Base-by-base conservation (phyloP, 2,329 filamentous ascomycete genomes). In the Trichoderma pleuroti region DNA sequence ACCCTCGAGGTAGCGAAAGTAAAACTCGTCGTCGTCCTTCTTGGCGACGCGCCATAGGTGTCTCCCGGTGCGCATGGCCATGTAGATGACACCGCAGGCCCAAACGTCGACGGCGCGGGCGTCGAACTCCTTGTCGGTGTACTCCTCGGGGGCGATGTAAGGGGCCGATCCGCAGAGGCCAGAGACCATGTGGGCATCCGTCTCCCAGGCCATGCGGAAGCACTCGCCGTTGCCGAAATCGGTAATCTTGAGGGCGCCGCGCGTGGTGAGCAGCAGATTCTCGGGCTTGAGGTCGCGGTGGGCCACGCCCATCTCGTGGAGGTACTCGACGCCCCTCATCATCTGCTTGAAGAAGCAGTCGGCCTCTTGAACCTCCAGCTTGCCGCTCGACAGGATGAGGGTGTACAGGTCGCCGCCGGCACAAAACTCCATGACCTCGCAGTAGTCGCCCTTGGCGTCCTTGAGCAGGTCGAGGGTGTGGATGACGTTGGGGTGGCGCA, bases 151-250 rank as follows among this genome's bases (percentile, higher is more conserved):
- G 1, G 96, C 93, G 75, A 99, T 99, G 79, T 99, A 99, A 0
- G 96, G 96, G 26, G 95, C 96, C 16, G 94, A 98, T 52, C 96
- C 96, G 80, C 96, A 99, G 14, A 99, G 89, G 56, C 96, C 96
- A 52, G 94, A 95, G 4, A 97, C 97, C 94, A 98, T 98, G 81
- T 98, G 96, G 24, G 96, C 92, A 80, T 98, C 94, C 68, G 94
- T 96, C 81, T 99, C 96, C 96, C 96, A 99, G 2, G 96, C 96
- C 95, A 98, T 98, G 70, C 96, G 92, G 87, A 99, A 99, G 82
- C 96, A 99, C 82, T 99, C 96, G 77, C 96, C 96, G 76, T 99
- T 99, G 73, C 96, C 96, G 76, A 99, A 99, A 80, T 99, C 96
- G 32, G 96, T 98, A 74, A 99, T 99, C 79, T 99, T 99, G 75